Conservation (phyloP, 768 basidiomycete genomes). For the Boletus rex-veris region DNA sequence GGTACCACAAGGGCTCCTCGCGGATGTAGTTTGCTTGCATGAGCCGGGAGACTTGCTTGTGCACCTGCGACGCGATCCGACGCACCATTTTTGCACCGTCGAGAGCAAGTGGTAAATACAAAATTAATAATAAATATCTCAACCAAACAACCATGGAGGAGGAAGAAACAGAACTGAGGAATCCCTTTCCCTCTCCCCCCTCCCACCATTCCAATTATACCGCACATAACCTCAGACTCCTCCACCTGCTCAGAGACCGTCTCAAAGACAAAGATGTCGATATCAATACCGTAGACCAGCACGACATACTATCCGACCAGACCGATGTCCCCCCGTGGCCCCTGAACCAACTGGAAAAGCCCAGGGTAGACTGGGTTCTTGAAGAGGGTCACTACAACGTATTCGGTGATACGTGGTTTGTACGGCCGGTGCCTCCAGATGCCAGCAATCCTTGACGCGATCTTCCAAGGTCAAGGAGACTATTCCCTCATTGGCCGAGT, state of each 20-base stretch:
- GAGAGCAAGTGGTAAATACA: neutral
- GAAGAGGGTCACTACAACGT: conserved; percentile 80
- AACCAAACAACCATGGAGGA: conserved; percentile 39
- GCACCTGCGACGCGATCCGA: conserved; percentile 82
- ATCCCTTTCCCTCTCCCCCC: conserved; percentile 88
- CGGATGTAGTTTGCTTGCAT: conserved; percentile 62
- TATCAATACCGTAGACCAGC: conserved; percentile 46
- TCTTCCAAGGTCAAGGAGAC: conserved; percentile 69
- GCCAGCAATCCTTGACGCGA: conserved; percentile 15
- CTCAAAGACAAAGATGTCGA: conserved; percentile 36
- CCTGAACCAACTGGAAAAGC: conserved; percentile 73
- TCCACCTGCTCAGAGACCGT: conserved; percentile 59
- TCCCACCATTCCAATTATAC: conserved; percentile 81
- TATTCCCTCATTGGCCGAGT: conserved; percentile 76
- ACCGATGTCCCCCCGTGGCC: conserved; percentile 75
- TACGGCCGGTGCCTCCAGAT: conserved; percentile 38
- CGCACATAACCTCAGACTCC: conserved; percentile 64
- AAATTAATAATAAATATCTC: neutral
- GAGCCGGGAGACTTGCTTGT: conserved; percentile 80
- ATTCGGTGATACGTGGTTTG: conserved; percentile 90
- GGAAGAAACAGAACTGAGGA: conserved; percentile 73
- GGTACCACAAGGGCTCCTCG: conserved; percentile 76
- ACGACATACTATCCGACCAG: conserved; percentile 66
- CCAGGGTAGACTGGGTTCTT: conserved; percentile 86
- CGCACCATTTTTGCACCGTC: conserved; percentile 44